These are phyloP conservation scores for Xylariaceae sp. DNA, from an alignment of 2,329 filamentous ascomycete species.

Conservation along the genomic window DNA sequence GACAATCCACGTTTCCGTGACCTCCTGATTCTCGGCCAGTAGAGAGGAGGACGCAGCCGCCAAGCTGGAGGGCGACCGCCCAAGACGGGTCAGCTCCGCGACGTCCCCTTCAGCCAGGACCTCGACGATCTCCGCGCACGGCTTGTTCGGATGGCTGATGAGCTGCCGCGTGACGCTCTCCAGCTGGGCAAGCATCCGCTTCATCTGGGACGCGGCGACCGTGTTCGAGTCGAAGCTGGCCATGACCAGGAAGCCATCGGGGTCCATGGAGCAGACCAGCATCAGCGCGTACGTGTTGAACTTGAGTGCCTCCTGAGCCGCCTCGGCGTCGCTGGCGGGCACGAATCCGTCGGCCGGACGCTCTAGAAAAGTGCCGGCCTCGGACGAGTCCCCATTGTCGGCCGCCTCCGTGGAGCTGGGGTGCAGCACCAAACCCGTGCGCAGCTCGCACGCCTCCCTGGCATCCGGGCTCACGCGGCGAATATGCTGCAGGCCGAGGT, in stretches of 20 bases:
- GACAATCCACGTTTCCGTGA: conserved; percentile 31
- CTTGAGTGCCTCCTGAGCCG: conserved; percentile 51
- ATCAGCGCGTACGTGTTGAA: conserved; percentile 57
- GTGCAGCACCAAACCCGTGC: conserved; percentile 48
- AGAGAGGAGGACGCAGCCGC: conserved; percentile 10
- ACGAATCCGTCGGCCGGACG: conserved; percentile 47
- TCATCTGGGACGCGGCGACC: conserved; percentile 42
- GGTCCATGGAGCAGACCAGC: conserved; percentile 54
- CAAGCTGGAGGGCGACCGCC: conserved; percentile 16
- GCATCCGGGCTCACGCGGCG: conserved; percentile 47
- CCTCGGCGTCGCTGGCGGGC: conserved; percentile 47
- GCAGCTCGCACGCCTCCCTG: conserved; percentile 47
- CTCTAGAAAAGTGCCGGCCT: no score
- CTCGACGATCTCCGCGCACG: conserved; percentile 28
- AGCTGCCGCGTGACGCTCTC: conserved; percentile 43
- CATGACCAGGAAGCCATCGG: conserved; percentile 49
- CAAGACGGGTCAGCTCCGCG: conserved; percentile 23
- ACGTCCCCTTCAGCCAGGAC: conserved; percentile 28
- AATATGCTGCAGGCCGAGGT: conserved; percentile 54
- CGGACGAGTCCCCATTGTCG: conserved; percentile 20
- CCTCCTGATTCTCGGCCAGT: conserved; percentile 15
- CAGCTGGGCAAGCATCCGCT: conserved; percentile 45
- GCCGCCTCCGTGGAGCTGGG: conserved; percentile 26
- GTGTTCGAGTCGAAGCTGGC: conserved; percentile 59
- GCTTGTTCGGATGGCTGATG: conserved; percentile 28